Conservation (phyloP, 164 flowering plant genomes). For the Vitis rotundifolia region DNA sequence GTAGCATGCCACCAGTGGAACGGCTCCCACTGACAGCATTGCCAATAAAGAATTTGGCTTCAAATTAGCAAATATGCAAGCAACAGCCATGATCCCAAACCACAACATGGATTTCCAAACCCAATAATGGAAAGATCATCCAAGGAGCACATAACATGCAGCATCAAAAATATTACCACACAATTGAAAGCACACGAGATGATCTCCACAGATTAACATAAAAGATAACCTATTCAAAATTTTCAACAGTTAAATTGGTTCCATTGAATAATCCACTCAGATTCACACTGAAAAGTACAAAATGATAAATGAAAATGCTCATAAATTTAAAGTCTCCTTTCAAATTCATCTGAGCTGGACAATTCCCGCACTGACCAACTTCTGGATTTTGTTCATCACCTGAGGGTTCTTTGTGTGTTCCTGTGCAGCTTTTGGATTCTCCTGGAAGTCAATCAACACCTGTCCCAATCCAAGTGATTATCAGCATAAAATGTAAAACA, state of each 20-base stretch:
- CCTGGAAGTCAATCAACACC: conserved; percentile 90
- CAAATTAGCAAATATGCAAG: neutral
- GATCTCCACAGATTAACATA: no score
- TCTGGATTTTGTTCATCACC: conserved; percentile 96
- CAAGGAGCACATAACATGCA: no score
- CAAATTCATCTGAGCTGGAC: conserved; percentile 64
- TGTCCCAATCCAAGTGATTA: conserved; percentile 22
- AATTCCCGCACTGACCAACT: conserved; percentile 88
- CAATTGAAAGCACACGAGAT: no score
- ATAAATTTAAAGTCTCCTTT: neutral
- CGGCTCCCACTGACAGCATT: no score
- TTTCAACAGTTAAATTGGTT: conserved; percentile 3
- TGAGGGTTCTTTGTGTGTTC: conserved; percentile 86
- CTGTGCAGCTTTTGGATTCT: conserved; percentile 90
- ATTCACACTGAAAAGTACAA: conserved; percentile 15
- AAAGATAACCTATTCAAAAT: conserved; percentile 6
- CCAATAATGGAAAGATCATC: no score
- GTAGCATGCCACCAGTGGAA: no score
- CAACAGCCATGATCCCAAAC: neutral
- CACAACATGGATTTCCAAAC: no score
- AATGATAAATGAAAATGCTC: neutral
- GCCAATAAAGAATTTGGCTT: no score
- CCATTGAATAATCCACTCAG: neutral
- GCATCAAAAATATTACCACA: no score
- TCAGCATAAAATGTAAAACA: neutral